Evolutionary conservation across 164 flowering plant species (phyloP), one percentile per base, ranked within the genome.

Genomic region (Sextonia rubra): DNA sequence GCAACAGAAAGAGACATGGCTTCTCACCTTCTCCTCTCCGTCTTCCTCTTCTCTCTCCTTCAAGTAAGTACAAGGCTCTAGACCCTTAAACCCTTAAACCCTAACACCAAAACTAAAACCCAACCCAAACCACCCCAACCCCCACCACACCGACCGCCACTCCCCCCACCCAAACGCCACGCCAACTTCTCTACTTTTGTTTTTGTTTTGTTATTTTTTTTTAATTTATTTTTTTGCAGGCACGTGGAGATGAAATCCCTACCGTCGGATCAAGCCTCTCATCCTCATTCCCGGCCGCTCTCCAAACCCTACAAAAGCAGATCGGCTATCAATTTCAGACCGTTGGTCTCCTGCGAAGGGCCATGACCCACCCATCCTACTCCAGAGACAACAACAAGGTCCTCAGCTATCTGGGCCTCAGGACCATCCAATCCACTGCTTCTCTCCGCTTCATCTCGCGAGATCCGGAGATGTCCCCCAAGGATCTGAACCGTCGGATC

Each of bases 351-450:
- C 89, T 92, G 9, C 84, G 88, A 3, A 86, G 89, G 4, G 91
- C 93, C 11, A 81, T 90, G 92, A 92, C 96, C 1, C 97, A 92
- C 64, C 26, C 91, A 2, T 92, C 97, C n/a, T 80, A 30, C 79
- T 89, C 98, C 3, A 80, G 79, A 66, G 98, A 89, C 79, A 92
- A 89, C 83, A 88, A 89, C 80, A 84, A 66, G 69, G 89, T 85
- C 12, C 75, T 92, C 27, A 81, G 90, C 81, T 75, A 88, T 67
- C 68, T 90, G 15, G 98, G 96, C 2, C 74, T 75, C 22, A 77
- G 76, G 25, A 68, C 84, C 8, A 84, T 92, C 14, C 84, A 84
- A 60, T 74, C 93, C 15, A 74, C 86, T 0, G 82, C 83, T 6
- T 66, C 89, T 1, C 77, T 88, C 18, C 74, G 63, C 3, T 77